These are phyloP conservation scores for Colletotrichum liriopes DNA, from an alignment of 2,329 filamentous ascomycete species.

Conservation along the genomic window DNA sequence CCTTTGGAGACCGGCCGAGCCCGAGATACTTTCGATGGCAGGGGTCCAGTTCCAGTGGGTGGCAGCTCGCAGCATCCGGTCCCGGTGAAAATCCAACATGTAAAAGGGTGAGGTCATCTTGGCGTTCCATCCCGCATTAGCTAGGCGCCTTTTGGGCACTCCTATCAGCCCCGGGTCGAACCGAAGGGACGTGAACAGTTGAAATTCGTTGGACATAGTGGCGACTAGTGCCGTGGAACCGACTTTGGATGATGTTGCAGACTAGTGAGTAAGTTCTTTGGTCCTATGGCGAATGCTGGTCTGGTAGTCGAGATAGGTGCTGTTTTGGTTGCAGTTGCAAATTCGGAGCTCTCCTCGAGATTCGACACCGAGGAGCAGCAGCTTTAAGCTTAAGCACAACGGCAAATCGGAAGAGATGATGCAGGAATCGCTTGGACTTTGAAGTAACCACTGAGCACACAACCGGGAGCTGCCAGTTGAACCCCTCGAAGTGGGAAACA, in stretches of 20 bases:
- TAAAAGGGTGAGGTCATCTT: conserved; percentile 76
- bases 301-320: not conserved
- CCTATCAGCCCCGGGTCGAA: conserved; percentile 74
- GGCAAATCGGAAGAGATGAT: not conserved
- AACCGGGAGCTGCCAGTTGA: not conserved
- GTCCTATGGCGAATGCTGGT: too few species aligned
- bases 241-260: not conserved
- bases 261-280: not conserved
- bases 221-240: not conserved
- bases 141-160: conserved; percentile 56
- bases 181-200: conserved; percentile 80
- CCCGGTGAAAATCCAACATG: conserved; percentile 84
- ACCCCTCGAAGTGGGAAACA: not conserved
- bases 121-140: conserved; percentile 68
- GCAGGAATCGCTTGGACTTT: not conserved
- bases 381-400: not conserved
- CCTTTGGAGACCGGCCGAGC: conserved; percentile 60
- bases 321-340: not conserved
- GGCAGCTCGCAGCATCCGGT: conserved; percentile 80
- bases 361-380: not conserved
- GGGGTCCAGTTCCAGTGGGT: conserved; percentile 68
- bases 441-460: not conserved
- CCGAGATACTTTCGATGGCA: conserved; percentile 62
- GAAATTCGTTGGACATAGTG: conserved; percentile 64
- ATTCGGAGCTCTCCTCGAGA: not conserved